Conservation (phyloP, 768 basidiomycete species). For the Kwoniella sp. region DNA sequence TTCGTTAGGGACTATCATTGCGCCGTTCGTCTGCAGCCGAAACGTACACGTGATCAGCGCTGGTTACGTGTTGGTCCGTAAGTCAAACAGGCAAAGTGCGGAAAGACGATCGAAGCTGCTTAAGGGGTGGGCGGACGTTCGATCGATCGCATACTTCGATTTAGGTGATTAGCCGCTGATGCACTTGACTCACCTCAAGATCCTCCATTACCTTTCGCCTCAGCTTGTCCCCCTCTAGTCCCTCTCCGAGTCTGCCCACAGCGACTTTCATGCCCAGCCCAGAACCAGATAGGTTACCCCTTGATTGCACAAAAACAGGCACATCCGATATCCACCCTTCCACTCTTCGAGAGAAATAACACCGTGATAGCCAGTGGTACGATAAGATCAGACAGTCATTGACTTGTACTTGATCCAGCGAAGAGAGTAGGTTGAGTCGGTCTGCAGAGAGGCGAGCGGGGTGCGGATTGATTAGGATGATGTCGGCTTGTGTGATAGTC, state of each 20-base stretch:
- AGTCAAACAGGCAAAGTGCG: too few relatives aligned
- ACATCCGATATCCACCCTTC: conserved; percentile 5
- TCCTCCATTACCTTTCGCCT: conserved; percentile 13
- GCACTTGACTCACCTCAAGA: conserved; percentile 16
- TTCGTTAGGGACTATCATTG: conserved; percentile 8
- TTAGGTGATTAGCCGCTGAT: neutral
- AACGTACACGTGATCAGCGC: too few relatives aligned
- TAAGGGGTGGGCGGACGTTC: too few relatives aligned
- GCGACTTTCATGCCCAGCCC: conserved; percentile 5
- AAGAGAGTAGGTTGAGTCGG: neutral
- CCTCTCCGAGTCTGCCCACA: conserved; percentile 8
- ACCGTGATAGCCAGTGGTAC: conserved; percentile 18
- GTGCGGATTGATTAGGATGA: conserved; percentile 20
- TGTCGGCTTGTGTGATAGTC: conserved; percentile 1
- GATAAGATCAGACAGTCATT: neutral
- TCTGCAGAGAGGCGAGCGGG: neutral
- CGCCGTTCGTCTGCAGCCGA: conserved; percentile 14
- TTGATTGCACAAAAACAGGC: neutral
- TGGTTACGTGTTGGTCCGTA: too few relatives aligned
- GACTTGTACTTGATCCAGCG: neutral
- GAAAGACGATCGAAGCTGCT: too few relatives aligned
- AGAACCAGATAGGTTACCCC: neutral
- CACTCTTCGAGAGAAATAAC: conserved; percentile 18
- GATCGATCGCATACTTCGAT: too few relatives aligned
- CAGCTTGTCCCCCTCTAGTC: neutral